Base-by-base conservation (phyloP, 352 stramenopile genomes). In the Blastocystis sp. region DNA sequence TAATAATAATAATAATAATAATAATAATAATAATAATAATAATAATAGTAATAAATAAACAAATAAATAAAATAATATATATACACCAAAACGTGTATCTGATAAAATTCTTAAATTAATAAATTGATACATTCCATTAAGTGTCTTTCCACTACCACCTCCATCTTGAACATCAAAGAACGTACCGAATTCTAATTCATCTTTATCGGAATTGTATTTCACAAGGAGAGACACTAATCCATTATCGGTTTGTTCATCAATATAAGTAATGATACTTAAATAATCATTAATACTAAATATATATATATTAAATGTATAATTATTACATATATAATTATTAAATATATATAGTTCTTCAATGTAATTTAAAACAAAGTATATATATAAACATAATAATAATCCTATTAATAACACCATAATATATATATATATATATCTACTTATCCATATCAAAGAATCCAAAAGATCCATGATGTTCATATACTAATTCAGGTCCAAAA, bases 361-460 rank as follows among this genome's bases (percentile, higher is more conserved):
- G n/a, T n/a, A n/a, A n/a, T n/a, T n/a, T n/a, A n/a, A n/a, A n/a
- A n/a, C n/a, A n/a, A n/a, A n/a, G n/a, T n/a, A n/a, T n/a, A n/a
- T n/a, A n/a, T n/a, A n/a, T n/a, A n/a, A n/a, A n/a, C n/a, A n/a
- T n/a, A n/a, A n/a, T n/a, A n/a, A n/a, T n/a, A n/a, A n/a, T n/a
- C n/a, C n/a, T n/a, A n/a, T n/a, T n/a, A n/a, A n/a, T n/a, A n/a
- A n/a, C n/a, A n/a, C 18, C 19, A 5, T 55, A 1, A 55, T 47
- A 24, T 28, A 27, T 28, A 31, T 18, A 3, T 1, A 34, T 11
- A 19, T 49, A 16, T 23, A 4, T 35, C 9, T 55, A 55, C 45
- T 62, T 62, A 30, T 62, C 52, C 52, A 62, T 62, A 27, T 62
- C 52, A 27, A 62, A 62, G 35, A 62, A 62, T 24, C 52, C 52